Conservation (phyloP, 148 eudicot species). For the Spergularia bocconei region DNA sequence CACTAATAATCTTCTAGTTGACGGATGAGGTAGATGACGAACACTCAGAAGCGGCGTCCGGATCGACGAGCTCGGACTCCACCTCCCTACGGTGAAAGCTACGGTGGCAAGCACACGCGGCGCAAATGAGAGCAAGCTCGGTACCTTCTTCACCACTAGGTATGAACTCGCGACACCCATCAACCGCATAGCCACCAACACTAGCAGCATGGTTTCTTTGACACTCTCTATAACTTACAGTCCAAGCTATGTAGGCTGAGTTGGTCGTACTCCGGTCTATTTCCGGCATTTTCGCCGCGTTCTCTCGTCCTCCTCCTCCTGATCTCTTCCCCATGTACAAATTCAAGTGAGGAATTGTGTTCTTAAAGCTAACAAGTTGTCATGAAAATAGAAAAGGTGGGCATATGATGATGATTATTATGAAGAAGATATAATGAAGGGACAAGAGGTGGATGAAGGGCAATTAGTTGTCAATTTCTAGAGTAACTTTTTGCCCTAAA, state of each 20-base stretch:
- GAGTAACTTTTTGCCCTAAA: not conserved
- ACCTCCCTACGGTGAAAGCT: slow-evolving; percentile 34
- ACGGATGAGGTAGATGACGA: slow-evolving; percentile 1
- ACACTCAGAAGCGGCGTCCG: slow-evolving; percentile 9
- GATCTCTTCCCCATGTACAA: too few relatives aligned
- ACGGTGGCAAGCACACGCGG: slow-evolving; percentile 37
- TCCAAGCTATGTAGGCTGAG: slow-evolving; percentile 4
- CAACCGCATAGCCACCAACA: slow-evolving; percentile 32
- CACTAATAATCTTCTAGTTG: not conserved
- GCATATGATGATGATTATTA: not conserved
- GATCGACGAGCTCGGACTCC: slow-evolving; percentile 13
- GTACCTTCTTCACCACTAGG: slow-evolving; percentile 26
- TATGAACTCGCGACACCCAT: slow-evolving; percentile 35
- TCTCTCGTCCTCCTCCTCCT: too few relatives aligned
- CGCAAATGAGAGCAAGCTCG: slow-evolving; percentile 22
- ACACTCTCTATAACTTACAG: slow-evolving; percentile 20
- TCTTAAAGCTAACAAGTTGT: too few relatives aligned
- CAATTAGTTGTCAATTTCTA: not conserved
- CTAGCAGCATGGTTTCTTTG: slow-evolving; percentile 34
- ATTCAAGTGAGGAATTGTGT: too few relatives aligned
- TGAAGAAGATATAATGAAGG: not conserved
- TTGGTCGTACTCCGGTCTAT: not conserved
- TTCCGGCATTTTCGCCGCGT: not conserved
- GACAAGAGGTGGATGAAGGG: not conserved
- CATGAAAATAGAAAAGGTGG: too few relatives aligned